These are phyloP conservation scores for Casuarina equisetifolia DNA, from an alignment of 306 rosid species.

Conservation along the genomic window DNA sequence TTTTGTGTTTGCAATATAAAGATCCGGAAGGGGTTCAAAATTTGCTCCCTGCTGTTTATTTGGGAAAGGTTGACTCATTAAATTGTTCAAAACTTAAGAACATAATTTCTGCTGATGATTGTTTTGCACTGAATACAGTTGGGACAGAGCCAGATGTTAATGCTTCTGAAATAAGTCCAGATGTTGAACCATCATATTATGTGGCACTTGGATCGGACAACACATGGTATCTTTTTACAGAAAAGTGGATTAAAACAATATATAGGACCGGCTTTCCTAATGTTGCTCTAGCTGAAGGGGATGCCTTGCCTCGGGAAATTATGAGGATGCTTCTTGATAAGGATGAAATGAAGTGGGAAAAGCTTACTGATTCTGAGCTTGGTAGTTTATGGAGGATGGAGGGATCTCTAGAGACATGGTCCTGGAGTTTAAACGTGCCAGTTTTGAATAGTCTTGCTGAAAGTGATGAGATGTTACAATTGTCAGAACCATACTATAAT, in stretches of 20 bases:
- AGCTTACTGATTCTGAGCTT: conserved; percentile 68
- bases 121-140: conserved; percentile 47
- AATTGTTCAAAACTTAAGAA: conserved; percentile 57
- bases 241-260: conserved; percentile 81
- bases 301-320: conserved; percentile 80
- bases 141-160: conserved; percentile 30
- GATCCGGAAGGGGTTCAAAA: conserved; percentile 89
- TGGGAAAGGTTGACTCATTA: conserved; percentile 71
- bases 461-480: conserved; percentile 68
- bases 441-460: conserved; percentile 85
- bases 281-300: conserved; percentile 70
- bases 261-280: conserved; percentile 84
- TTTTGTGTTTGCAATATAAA: conserved; percentile 80
- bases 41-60: conserved; percentile 73
- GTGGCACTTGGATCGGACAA: conserved; percentile 97
- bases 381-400: conserved; percentile 84
- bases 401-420: conserved; percentile 96
- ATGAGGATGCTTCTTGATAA: conserved; percentile 81
- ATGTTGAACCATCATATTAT: conserved; percentile 62
- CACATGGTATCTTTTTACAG: conserved; percentile 88
- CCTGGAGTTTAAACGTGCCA: conserved; percentile 97
- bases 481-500: conserved; percentile 50
- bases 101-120: conserved; percentile 47
- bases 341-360: conserved; percentile 87
- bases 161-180: conserved; percentile 37